Base-by-base conservation (phyloP, 2,329 filamentous ascomycete genomes). In the Cladosporium oxysporum region DNA sequence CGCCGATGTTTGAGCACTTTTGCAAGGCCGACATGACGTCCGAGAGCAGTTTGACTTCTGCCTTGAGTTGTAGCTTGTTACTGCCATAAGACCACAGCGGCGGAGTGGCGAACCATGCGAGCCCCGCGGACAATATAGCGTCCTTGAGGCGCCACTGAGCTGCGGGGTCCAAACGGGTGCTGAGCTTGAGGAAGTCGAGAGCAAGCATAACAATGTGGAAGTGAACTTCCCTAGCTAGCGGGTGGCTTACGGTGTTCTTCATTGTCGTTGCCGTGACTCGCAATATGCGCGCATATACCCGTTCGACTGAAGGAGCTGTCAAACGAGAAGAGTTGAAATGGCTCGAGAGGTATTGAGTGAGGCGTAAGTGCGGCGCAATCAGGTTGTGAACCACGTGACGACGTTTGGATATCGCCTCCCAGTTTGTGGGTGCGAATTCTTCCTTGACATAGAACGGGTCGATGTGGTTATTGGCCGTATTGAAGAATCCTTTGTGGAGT, bases 81-180 rank as follows among this genome's bases (percentile, higher is more conserved):
- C 94, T 95, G 65, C 95, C 95, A 78, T 95, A 98, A 0, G 95
- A 96, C 94, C 95, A 99, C 70, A 83, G 87, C 16, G 93, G 92
- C 6, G 91, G 83, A 70, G 89, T 87, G 47, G 84, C 87, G 78
- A 99, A 99, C 96, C 96, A 99, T 68, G 86, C 88, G 35, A 99
- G 82, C 16, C 88, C 93, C 33, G 92, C 93, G 6, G 92, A 93
- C 44, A 99, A 78, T 61, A 97, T 89, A 70, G 92, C 88, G 74
- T 98, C 93, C 76, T 97, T 97, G 44, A 98, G 82, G 66, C 90
- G 88, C 89, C 91, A 95, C 73, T 90, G 88, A 7, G 89, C 86
- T 31, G 86, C 84, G 28, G 89, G 84, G 50, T 88, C 88, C 28
- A 86, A 76, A 4, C 82, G 81, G 5, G 88, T 91, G 74, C 88